Evolutionary conservation across 345 rosid genomes (phyloP).

Genomic region (Iberis pinnata): DNA sequence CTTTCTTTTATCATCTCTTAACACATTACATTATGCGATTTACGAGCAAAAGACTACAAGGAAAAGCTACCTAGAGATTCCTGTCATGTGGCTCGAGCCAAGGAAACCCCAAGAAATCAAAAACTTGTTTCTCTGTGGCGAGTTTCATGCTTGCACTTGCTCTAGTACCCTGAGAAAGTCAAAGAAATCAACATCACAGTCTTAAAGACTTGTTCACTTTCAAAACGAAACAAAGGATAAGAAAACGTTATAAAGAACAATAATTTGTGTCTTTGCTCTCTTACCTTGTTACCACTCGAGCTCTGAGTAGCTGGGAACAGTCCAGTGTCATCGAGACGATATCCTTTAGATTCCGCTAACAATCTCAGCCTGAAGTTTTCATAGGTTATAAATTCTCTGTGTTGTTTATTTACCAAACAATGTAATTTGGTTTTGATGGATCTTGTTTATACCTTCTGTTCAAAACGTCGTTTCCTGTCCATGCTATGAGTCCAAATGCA

Average conservation of each 20-base stretch:
- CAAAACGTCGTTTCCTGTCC: conserved; percentile 94
- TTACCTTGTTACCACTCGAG: conserved; percentile 70
- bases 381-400: neutral
- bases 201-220: conserved; percentile 1
- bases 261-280: neutral
- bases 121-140: conserved; percentile 62
- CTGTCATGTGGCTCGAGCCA: conserved; percentile 80
- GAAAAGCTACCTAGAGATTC: conserved; percentile 41
- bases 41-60: too few relatives aligned
- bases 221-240: neutral
- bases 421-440: too few relatives aligned
- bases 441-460: conserved; percentile 58
- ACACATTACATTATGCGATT: too few relatives aligned
- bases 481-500: conserved; percentile 84
- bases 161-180: conserved; percentile 48
- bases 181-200: neutral
- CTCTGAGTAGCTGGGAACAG: conserved; percentile 77
- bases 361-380: conserved; percentile 65
- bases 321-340: conserved; percentile 82
- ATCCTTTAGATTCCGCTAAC: conserved; percentile 86
- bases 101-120: conserved; percentile 77
- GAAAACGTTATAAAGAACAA: neutral
- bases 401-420: neutral
- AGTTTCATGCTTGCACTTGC: conserved; percentile 57
- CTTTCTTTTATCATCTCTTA: too few relatives aligned